Conservation (phyloP, 2,329 filamentous ascomycete genomes). For the Botrytis squamosa region DNA sequence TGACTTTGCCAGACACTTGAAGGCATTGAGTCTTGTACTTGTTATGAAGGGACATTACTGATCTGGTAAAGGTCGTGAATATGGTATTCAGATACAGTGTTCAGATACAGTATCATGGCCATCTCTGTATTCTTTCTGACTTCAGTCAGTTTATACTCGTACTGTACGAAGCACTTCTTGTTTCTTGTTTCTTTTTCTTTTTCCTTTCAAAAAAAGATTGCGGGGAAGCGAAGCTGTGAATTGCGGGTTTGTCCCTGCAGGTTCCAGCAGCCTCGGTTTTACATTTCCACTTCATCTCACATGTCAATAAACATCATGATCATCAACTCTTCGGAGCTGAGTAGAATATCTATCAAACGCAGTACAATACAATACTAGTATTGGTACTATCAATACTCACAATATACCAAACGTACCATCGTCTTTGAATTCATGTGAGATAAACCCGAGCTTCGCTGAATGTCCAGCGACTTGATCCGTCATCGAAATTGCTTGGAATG, state of each 20-base stretch:
- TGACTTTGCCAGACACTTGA: not conserved
- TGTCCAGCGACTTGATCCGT: not conserved
- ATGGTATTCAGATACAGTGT: not conserved
- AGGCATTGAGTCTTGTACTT: not conserved
- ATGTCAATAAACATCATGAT: conserved; percentile 4
- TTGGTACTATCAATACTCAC: not conserved
- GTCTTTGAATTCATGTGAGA: conserved; percentile 8
- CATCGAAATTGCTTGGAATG: conserved; percentile 12
- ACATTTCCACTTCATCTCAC: conserved; percentile 9
- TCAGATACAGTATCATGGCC: not conserved
- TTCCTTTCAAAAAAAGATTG: conserved; percentile 11
- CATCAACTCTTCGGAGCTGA: conserved; percentile 1
- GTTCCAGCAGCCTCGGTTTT: conserved; percentile 19
- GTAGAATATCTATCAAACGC: not conserved
- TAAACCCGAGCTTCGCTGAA: conserved; percentile 9
- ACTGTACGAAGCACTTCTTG: no score
- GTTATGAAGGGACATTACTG: not conserved
- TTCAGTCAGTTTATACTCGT: not conserved
- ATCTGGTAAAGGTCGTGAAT: not conserved
- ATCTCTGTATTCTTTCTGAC: not conserved
- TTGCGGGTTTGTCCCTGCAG: conserved; percentile 16
- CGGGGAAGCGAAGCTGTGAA: conserved; percentile 20
- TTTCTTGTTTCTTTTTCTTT: not conserved
- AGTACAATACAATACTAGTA: not conserved
- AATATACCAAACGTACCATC: not conserved